phyloP scores from a whole-genome alignment of 768 basidiomycete genomes.

The Scleroderma bovista region DNA sequence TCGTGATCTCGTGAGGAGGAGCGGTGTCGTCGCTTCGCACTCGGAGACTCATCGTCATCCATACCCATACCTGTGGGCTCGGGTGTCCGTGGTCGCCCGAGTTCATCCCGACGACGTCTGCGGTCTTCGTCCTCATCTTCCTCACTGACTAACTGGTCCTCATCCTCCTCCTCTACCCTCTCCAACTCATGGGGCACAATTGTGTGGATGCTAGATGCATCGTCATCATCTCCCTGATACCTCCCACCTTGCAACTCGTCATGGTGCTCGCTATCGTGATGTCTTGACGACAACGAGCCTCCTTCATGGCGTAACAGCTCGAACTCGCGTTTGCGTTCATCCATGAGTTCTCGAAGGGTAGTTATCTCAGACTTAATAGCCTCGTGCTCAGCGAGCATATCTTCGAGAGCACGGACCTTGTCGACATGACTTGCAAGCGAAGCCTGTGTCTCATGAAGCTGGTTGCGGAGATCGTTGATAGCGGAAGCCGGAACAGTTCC shows the following conservation, averaged over 20 bases:
- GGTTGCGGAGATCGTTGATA: conserved; percentile 67
- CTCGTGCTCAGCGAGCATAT: conserved; percentile 80
- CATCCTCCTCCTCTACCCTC: conserved; percentile 70
- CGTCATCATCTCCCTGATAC: conserved; percentile 56
- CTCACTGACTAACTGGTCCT: conserved; percentile 41
- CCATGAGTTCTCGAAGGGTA: conserved; percentile 65
- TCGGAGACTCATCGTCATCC: conserved; percentile 38
- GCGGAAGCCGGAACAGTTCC: conserved; percentile 19
- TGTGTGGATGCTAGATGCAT: conserved; percentile 67
- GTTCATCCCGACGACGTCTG: conserved; percentile 41
- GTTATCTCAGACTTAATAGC: conserved; percentile 73
- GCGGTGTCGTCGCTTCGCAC: conserved; percentile 14
- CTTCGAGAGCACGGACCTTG: conserved; percentile 79
- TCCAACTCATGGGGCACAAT: conserved; percentile 65
- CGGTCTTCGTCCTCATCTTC: conserved; percentile 46
- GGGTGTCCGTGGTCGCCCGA: conserved; percentile 73
- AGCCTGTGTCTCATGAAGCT: conserved; percentile 79
- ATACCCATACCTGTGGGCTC: conserved; percentile 65
- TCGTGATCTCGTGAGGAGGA: conserved; percentile 19
- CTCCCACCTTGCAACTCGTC: conserved; percentile 10
- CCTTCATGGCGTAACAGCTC: conserved; percentile 22
- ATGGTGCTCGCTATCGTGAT: conserved; percentile 14
- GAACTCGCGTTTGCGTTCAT: conserved; percentile 53
- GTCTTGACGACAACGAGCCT: conserved; percentile 19
- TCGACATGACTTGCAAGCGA: conserved; percentile 75